phyloP scores from a whole-genome alignment of 2,329 filamentous ascomycete genomes.

The Colletotrichum cuscutae region DNA sequence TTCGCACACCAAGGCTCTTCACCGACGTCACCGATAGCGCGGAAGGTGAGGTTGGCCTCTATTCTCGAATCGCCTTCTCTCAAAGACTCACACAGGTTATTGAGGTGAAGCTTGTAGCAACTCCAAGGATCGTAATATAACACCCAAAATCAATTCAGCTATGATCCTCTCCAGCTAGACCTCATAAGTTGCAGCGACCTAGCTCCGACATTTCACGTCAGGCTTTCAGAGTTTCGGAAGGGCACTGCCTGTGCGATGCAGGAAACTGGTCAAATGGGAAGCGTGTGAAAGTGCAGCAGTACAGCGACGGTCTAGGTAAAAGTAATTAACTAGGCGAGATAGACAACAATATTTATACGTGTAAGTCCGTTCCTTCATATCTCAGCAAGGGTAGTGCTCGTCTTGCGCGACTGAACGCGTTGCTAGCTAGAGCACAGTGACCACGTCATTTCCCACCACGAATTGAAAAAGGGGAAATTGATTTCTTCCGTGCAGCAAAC shows the following conservation, averaged over 20 bases:
- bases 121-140: not conserved
- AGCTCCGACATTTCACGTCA: not conserved
- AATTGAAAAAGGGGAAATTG: not conserved
- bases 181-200: not conserved
- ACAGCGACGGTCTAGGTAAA: not conserved
- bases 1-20: constrained; percentile 9
- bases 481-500: not conserved
- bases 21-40: constrained; percentile 7
- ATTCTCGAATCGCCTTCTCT: not conserved
- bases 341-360: not conserved
- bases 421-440: not conserved
- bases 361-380: not conserved
- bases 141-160: not conserved
- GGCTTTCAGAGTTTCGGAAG: not conserved
- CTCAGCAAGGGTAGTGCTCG: not conserved
- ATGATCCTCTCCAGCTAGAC: not conserved
- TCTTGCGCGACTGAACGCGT: not conserved
- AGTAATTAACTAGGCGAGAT: not conserved
- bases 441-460: not conserved
- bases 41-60: constrained; percentile 3
- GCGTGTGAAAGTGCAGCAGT: not conserved
- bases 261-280: not conserved
- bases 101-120: not conserved
- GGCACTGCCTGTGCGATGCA: not conserved
- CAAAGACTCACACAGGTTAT: not conserved